A percentile compares a stretch with the other conserved stretches of the same genome.
Evolutionary conservation across 306 rosid genomes (phyloP).

Genomic region (Medicago lupulina): DNA sequence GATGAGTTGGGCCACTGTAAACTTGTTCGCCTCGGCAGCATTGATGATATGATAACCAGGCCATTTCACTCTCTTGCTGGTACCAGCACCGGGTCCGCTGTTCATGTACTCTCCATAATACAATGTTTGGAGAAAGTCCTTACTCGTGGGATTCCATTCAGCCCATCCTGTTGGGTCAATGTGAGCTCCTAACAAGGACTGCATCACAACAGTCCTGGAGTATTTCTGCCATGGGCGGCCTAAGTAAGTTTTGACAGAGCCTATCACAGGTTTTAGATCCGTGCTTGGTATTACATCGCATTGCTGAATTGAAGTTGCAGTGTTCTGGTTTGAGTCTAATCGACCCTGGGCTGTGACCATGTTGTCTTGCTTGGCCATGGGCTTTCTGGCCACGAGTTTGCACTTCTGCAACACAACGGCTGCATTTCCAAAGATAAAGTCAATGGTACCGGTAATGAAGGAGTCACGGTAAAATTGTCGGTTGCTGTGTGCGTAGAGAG

Average conservation of each 20-base stretch:
- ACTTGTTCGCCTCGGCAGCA: constrained; percentile 50
- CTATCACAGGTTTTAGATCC: constrained; percentile 54
- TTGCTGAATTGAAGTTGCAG: constrained; percentile 65
- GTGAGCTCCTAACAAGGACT: constrained; percentile 49
- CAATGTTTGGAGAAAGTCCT: constrained; percentile 50
- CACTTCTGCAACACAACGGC: constrained; percentile 72
- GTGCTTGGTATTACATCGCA: constrained; percentile 57
- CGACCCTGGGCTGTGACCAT: constrained; percentile 83
- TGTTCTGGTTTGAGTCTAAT: constrained; percentile 62
- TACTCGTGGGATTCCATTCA: constrained; percentile 34
- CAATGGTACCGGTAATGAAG: constrained; percentile 65
- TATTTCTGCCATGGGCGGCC: constrained; percentile 79
- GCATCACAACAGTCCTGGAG: constrained; percentile 72
- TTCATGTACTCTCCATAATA: constrained; percentile 74
- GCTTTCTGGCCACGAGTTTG: constrained; percentile 57
- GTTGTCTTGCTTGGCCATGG: constrained; percentile 63
- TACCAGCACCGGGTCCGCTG: constrained; percentile 67
- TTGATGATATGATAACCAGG: constrained; percentile 54
- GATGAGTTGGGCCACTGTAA: constrained; percentile 52
- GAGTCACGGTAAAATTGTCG: constrained; percentile 72
- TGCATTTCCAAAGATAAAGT: constrained; percentile 74
- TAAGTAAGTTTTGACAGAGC: constrained; percentile 48
- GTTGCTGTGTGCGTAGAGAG: constrained; percentile 68
- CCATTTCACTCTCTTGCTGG: constrained; percentile 65
- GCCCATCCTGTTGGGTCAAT: constrained; percentile 74